These are phyloP conservation scores for Parastagonospora avenae DNA, from an alignment of 2,329 filamentous ascomycete genomes.

Conservation along the genomic window DNA sequence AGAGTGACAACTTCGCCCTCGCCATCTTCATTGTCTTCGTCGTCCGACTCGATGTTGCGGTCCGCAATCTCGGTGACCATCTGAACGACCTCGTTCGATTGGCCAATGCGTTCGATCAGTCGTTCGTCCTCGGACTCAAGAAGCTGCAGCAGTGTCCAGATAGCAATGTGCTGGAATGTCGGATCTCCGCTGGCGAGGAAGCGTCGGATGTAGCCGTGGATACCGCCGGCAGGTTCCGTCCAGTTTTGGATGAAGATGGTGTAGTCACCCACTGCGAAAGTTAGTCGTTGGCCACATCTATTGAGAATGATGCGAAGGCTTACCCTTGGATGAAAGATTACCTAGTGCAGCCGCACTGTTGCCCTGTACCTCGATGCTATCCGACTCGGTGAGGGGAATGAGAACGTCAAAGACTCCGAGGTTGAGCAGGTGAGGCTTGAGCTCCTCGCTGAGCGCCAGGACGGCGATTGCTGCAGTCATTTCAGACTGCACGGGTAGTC, in stretches of 20 bases:
- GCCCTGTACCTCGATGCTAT: conserved; percentile 96
- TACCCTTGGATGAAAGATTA: conserved; percentile 96
- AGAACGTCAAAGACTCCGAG: conserved; percentile 95
- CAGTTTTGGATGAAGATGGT: conserved; percentile 94
- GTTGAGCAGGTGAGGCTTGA: conserved; percentile 88
- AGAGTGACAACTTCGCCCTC: conserved; percentile 92
- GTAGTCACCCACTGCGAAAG: conserved; percentile 82
- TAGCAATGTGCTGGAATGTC: conserved; percentile 98
- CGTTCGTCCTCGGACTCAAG: conserved; percentile 93
- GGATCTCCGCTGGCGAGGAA: conserved; percentile 94
- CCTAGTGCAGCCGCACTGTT: conserved; percentile 96
- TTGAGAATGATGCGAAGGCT: not conserved
- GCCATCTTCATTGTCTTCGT: conserved; percentile 85
- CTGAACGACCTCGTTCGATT: conserved; percentile 87
- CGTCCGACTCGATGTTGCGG: conserved; percentile 83
- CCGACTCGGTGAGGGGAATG: conserved; percentile 91
- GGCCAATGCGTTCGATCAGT: conserved; percentile 85
- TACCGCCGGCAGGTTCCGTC: conserved; percentile 89
- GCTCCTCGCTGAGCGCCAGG: conserved; percentile 89
- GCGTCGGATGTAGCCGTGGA: conserved; percentile 90
- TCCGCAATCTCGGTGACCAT: conserved; percentile 93
- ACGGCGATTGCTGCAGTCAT: conserved; percentile 99
- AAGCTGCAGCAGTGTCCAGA: conserved; percentile 95
- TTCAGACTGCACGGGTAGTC: conserved; percentile 93
- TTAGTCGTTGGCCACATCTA: conserved; percentile 29